Conservation (phyloP, 2,329 filamentous ascomycete species). For the Nemania sp. region DNA sequence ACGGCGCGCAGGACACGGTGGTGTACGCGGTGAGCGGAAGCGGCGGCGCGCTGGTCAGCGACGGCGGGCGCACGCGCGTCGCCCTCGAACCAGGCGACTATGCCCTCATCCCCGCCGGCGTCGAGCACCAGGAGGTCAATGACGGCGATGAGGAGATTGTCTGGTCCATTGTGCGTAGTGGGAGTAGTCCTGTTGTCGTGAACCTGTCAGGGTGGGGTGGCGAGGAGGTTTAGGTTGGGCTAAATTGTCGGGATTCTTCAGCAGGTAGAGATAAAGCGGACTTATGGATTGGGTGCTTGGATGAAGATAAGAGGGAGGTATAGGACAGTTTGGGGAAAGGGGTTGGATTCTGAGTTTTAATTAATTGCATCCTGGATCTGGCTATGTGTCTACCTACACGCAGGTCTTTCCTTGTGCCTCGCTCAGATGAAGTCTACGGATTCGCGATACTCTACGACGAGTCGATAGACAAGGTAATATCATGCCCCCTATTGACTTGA, state of each 20-base stretch:
- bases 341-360: too few species aligned
- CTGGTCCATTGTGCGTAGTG: constrained; percentile 57
- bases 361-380: too few species aligned
- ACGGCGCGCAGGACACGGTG: constrained; percentile 58
- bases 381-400: too few species aligned
- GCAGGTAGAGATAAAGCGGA: too few species aligned
- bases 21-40: constrained; percentile 55
- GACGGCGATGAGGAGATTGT: constrained; percentile 57
- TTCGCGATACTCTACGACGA: too few species aligned
- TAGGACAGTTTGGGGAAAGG: too few species aligned
- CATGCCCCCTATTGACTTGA: too few species aligned
- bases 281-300: too few species aligned
- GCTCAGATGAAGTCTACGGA: too few species aligned
- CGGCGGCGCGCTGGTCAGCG: constrained; percentile 54
- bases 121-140: constrained; percentile 61
- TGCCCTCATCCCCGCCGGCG: constrained; percentile 57
- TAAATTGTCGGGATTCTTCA: neutral
- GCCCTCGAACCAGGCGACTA: constrained; percentile 56
- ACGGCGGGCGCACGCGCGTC: constrained; percentile 51
- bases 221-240: constrained; percentile 23
- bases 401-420: too few species aligned
- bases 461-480: too few species aligned
- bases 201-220: constrained; percentile 54
- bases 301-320: too few species aligned
- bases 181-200: constrained; percentile 52